Evolutionary conservation across 306 rosid species (phyloP).

Genomic region (Prunus mume): DNA sequence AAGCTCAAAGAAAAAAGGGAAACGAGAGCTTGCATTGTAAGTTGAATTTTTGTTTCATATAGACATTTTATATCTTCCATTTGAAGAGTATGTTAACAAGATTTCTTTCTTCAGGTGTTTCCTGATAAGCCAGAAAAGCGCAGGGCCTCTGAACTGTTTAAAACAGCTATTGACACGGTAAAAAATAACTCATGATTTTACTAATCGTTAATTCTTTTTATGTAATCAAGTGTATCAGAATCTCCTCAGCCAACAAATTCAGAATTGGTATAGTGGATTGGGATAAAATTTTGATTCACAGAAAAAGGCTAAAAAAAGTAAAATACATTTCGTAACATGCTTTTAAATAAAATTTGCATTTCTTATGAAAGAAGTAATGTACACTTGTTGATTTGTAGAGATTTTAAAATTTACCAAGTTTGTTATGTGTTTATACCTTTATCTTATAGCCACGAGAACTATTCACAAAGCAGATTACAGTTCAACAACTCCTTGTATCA

Average conservation of each 20-base stretch:
- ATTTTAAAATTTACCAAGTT: neutral
- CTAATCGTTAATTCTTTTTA: slow-evolving; percentile 3
- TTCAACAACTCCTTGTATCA: slow-evolving; percentile 5
- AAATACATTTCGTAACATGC: neutral
- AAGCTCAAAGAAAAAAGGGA: slow-evolving; percentile 75
- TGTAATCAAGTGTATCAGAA: neutral
- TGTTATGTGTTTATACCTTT: neutral
- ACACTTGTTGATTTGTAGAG: too few relatives aligned
- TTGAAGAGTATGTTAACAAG: slow-evolving; percentile 15
- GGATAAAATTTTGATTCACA: neutral
- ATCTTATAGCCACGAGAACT: neutral
- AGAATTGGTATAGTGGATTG: neutral
- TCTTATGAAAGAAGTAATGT: neutral
- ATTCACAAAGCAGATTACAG: neutral
- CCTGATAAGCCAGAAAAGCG: slow-evolving; percentile 93
- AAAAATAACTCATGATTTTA: slow-evolving; percentile 22
- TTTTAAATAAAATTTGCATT: neutral
- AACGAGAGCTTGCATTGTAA: slow-evolving; percentile 75
- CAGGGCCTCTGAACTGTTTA: slow-evolving; percentile 76
- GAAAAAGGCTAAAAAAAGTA: neutral
- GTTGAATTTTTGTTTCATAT: slow-evolving; percentile 26
- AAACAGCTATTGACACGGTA: slow-evolving; percentile 87
- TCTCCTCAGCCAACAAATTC: neutral
- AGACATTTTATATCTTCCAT: neutral
- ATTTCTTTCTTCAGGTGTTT: slow-evolving; percentile 62